These are phyloP conservation scores for Phytophthora fragariae DNA, from an alignment of 352 stramenopile genomes.

Conservation along the genomic window DNA sequence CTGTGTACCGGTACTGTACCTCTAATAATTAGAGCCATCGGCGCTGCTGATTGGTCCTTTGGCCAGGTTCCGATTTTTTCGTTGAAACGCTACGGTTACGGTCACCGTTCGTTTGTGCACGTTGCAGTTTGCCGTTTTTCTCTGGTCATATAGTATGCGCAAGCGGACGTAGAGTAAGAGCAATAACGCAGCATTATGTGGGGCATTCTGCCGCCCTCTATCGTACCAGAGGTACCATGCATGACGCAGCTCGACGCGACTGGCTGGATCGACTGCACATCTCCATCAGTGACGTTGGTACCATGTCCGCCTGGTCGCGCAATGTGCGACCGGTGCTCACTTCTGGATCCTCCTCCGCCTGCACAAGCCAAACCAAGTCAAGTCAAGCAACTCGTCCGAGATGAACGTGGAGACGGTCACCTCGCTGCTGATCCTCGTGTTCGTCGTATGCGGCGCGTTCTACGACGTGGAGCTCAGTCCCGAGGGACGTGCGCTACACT, in stretches of 20 bases:
- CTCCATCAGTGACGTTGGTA: conserved; percentile 10
- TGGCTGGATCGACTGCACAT: conserved; percentile 8
- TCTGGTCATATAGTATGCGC: background rate
- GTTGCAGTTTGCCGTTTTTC: background rate
- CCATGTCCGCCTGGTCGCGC: background rate
- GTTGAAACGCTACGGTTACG: background rate
- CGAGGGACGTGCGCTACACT: conserved; percentile 60
- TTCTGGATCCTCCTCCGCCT: conserved; percentile 1
- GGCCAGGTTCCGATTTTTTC: conserved; percentile 1
- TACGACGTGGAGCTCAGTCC: conserved; percentile 76
- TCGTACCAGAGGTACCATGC: background rate
- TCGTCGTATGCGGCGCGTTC: conserved; percentile 54
- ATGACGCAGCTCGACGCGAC: conserved; percentile 18
- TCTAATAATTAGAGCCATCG: background rate
- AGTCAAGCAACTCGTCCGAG: background rate
- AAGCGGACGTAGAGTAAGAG: background rate
- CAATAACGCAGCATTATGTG: background rate
- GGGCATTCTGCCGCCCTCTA: background rate
- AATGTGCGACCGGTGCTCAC: conserved; percentile 2
- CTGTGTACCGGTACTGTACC: too few species aligned
- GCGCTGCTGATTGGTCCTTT: conserved; percentile 1
- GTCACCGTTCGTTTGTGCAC: background rate
- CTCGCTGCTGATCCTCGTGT: conserved; percentile 57
- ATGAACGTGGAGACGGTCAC: conserved; percentile 56
- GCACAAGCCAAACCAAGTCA: background rate